Percentiles rank a stretch among this genome's conserved stretches.
These are phyloP conservation scores for Solanum pinnatisectum DNA, from an alignment of 257 asterid genomes.

Conservation along the genomic window DNA sequence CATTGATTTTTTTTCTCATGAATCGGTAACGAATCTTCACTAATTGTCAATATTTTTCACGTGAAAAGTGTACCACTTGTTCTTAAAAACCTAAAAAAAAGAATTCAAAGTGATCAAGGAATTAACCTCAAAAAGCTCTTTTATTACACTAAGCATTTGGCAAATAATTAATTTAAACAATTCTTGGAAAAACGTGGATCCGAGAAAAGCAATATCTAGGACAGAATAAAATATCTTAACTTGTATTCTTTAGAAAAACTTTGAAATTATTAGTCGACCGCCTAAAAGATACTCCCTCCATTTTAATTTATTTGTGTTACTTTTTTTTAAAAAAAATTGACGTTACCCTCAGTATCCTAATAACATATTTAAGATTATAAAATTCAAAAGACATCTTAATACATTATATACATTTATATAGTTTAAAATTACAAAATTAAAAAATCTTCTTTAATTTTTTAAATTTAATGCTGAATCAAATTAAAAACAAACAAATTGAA, in stretches of 20 bases:
- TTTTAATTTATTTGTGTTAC: not conserved
- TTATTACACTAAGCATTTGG: not conserved
- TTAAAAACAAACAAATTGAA: not conserved
- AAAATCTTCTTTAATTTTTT: not conserved
- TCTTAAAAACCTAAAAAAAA: not conserved
- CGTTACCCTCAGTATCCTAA: too few relatives aligned
- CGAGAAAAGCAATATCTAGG: not conserved
- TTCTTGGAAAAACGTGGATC: not conserved
- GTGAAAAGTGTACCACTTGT: not conserved
- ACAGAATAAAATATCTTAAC: not conserved
- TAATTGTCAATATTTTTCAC: not conserved
- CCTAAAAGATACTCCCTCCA: fast-evolving
- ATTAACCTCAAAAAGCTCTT: not conserved
- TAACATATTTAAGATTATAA: not conserved
- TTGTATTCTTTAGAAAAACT: not conserved
- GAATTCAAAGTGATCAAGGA: not conserved
- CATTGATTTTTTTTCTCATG: not conserved
- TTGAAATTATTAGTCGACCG: fast-evolving
- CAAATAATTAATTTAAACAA: not conserved
- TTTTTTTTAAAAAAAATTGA: too few relatives aligned
- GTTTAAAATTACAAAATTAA: too few relatives aligned
- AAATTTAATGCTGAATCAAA: not conserved
- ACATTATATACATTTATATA: too few relatives aligned
- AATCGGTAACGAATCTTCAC: not conserved
- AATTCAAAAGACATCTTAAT: not conserved